Conservation (phyloP, 441 rosid genomes). For the Populus trichocarpa region DNA sequence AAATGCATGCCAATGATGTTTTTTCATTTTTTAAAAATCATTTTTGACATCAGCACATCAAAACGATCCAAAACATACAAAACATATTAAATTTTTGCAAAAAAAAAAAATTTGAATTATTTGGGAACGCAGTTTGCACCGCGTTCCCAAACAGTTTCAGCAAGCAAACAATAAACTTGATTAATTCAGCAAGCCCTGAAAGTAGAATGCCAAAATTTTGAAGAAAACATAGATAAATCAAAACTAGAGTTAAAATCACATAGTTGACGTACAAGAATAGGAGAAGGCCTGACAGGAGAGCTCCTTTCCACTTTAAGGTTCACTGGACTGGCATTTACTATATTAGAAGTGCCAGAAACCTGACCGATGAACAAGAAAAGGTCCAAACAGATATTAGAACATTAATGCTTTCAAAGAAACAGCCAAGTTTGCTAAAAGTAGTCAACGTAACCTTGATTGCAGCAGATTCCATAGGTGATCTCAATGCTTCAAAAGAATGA, state of each 20-base stretch:
- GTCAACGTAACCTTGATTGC: conserved; percentile 40
- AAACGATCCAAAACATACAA: too few relatives aligned
- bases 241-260: conserved; percentile 12
- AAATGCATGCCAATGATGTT: too few relatives aligned
- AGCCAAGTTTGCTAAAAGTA: conserved; percentile 17
- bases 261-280: conserved; percentile 48
- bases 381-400: conserved; percentile 10
- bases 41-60: too few relatives aligned
- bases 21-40: too few relatives aligned
- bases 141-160: too few relatives aligned
- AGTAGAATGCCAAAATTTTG: background rate
- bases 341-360: conserved; percentile 62
- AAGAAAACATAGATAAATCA: background rate
- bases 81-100: too few relatives aligned
- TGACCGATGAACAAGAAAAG: conserved; percentile 23
- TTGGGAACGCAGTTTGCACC: too few relatives aligned
- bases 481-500: conserved; percentile 56
- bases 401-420: conserved; percentile 11
- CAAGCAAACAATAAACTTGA: background rate
- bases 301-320: conserved; percentile 78
- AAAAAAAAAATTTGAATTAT: too few relatives aligned
- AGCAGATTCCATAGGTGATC: conserved; percentile 59
- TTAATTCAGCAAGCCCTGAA: conserved; percentile 5
- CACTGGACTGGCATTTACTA: conserved; percentile 48
- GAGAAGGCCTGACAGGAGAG: conserved; percentile 79